Percentiles rank a stretch among this genome's conserved stretches.
Conservation (phyloP, 192 early-diverging fungal species). For the Entophlyctis helioformis region DNA sequence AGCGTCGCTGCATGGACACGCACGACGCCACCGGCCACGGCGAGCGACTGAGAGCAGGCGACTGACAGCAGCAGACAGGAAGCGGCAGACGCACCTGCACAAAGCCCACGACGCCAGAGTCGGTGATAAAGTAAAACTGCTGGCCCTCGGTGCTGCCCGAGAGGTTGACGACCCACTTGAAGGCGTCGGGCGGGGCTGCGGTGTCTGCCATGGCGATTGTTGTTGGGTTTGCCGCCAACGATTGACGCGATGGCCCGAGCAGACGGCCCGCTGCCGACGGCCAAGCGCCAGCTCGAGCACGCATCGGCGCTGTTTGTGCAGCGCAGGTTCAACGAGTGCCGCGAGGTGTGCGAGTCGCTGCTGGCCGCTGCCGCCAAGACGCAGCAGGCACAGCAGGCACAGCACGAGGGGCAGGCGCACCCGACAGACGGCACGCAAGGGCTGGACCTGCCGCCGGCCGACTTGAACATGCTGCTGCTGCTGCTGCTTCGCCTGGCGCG, state of each 20-base stretch:
- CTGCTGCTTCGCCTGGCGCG: no score
- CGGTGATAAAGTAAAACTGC: constrained; percentile 69
- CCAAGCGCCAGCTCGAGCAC: constrained; percentile 1
- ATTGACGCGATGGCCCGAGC: no score
- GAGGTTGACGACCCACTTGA: constrained; percentile 26
- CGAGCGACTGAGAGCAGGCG: not conserved
- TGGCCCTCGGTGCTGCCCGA: constrained; percentile 69
- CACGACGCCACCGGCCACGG: not conserved
- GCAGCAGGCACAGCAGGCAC: no score
- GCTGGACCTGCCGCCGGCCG: no score
- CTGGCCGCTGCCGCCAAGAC: no score
- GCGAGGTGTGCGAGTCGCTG: not conserved
- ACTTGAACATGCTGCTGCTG: no score
- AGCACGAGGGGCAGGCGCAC: no score
- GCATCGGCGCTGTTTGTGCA: constrained; percentile 6
- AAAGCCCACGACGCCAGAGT: constrained; percentile 66
- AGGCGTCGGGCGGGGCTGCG: constrained; percentile 8
- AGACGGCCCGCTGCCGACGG: no score
- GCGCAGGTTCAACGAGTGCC: constrained; percentile 7
- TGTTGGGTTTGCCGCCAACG: no score
- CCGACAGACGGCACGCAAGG: no score
- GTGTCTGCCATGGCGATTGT: constrained; percentile 1
- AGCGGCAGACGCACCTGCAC: constrained; percentile 48
- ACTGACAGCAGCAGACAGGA: not conserved
- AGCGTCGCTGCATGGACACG: not conserved